These are phyloP conservation scores for Tricholoma hemisulphureum DNA, from an alignment of 768 basidiomycete species.

Conservation along the genomic window DNA sequence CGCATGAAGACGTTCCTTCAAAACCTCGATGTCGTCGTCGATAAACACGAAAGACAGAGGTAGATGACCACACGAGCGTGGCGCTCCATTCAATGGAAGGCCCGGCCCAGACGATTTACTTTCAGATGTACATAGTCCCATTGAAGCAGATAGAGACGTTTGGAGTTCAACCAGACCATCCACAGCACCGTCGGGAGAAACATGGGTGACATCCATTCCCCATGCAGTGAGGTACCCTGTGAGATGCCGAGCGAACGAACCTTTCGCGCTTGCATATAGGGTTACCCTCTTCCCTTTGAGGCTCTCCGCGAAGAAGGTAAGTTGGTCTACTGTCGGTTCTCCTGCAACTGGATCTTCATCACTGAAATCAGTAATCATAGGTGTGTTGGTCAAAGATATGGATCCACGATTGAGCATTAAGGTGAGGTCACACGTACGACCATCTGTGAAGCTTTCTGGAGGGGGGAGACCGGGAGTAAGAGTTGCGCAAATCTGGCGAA, in stretches of 20 bases:
- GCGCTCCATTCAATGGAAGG: not conserved
- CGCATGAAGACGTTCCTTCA: slow-evolving; percentile 72
- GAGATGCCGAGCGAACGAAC: slow-evolving; percentile 88
- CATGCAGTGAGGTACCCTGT: slow-evolving; percentile 91
- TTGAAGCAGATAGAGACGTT: slow-evolving; percentile 4
- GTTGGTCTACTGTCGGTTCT: slow-evolving; percentile 80
- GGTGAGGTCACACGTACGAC: slow-evolving; percentile 64
- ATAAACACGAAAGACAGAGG: slow-evolving; percentile 76
- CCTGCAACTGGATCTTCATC: slow-evolving; percentile 51
- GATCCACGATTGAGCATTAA: slow-evolving; percentile 64
- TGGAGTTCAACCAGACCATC: slow-evolving; percentile 36
- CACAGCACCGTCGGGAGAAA: slow-evolving; percentile 55
- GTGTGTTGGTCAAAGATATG: slow-evolving; percentile 40
- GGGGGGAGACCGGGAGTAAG: slow-evolving; percentile 45
- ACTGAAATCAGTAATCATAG: slow-evolving; percentile 39
- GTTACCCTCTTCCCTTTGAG: slow-evolving; percentile 81
- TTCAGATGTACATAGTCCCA: not conserved
- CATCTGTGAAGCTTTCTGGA: slow-evolving; percentile 39
- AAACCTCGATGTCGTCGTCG: slow-evolving; percentile 84
- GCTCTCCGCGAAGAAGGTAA: slow-evolving; percentile 76
- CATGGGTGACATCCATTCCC: slow-evolving; percentile 91
- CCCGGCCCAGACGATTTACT: not conserved
- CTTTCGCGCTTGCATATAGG: slow-evolving; percentile 82
- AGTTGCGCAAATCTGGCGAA: slow-evolving; percentile 56
- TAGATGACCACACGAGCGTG: not conserved